Evolutionary conservation across 2,329 filamentous ascomycete species (phyloP).

Genomic region (Colletotrichum orchidophilum): DNA sequence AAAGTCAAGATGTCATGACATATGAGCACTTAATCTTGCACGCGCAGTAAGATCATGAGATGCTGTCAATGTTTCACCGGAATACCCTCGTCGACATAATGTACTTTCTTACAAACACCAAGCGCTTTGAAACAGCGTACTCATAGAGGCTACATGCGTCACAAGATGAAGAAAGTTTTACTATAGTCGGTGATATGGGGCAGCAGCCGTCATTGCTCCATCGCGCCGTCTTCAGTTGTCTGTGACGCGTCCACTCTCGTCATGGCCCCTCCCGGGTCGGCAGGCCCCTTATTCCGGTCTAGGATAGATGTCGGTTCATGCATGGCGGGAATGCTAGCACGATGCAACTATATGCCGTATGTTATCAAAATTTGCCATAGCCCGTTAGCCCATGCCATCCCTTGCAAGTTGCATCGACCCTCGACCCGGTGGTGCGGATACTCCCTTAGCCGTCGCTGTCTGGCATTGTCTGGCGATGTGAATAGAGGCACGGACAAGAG

Average conservation of each 20-base stretch:
- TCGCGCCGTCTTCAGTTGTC: not conserved
- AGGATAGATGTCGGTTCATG: not conserved
- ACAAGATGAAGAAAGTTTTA: no score
- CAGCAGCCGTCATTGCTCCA: no score
- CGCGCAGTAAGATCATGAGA: no score
- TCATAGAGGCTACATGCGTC: no score
- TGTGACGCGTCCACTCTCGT: not conserved
- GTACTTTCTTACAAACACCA: no score
- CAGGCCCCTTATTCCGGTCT: not conserved
- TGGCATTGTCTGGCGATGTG: not conserved
- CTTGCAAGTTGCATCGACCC: not conserved
- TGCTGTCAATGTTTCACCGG: no score
- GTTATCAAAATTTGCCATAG: not conserved
- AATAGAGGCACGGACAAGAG: no score
- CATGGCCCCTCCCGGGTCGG: not conserved
- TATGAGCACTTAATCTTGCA: no score
- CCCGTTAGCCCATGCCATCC: not conserved
- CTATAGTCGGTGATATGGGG: not conserved
- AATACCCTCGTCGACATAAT: no score
- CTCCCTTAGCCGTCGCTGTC: not conserved
- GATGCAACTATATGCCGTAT: slow-evolving; percentile 3
- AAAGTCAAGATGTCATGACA: no score
- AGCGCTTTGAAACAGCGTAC: no score
- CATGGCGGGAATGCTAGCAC: not conserved
- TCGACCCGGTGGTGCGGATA: no score